These are phyloP conservation scores for Penicillium alfredii DNA, from an alignment of 495 filamentous ascomycete species.

Conservation along the genomic window DNA sequence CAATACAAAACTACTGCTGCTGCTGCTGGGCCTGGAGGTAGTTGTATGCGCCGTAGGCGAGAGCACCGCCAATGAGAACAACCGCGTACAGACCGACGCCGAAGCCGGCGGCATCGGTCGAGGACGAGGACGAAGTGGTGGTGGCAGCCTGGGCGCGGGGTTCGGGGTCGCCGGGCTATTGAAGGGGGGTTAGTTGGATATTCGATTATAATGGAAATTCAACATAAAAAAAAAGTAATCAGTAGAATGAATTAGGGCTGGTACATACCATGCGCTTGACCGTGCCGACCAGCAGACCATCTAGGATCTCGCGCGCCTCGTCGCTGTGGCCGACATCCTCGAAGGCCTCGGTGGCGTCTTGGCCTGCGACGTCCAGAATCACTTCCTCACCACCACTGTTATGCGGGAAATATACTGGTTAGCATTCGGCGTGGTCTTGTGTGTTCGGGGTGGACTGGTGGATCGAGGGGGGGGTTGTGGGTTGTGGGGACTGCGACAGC, in stretches of 20 bases:
- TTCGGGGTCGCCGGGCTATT: slow-evolving; percentile 77
- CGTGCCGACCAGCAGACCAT: slow-evolving; percentile 67
- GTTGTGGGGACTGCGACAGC: too few relatives aligned
- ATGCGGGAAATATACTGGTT: slow-evolving; percentile 4
- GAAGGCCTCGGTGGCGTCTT: slow-evolving; percentile 97
- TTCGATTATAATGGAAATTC: slow-evolving; percentile 1
- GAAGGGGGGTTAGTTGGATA: slow-evolving; percentile 6
- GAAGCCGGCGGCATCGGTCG: slow-evolving; percentile 45
- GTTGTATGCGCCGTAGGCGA: slow-evolving; percentile 81
- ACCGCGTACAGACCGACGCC: slow-evolving; percentile 80
- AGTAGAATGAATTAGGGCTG: too few relatives aligned
- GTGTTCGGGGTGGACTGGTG: neutral
- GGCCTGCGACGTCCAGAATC: slow-evolving; percentile 88
- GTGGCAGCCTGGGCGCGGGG: slow-evolving; percentile 55
- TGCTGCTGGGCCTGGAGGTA: slow-evolving; percentile 62
- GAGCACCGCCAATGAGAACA: slow-evolving; percentile 66
- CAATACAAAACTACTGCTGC: slow-evolving; percentile 26
- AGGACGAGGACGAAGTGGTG: slow-evolving; percentile 42
- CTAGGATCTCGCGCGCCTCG: slow-evolving; percentile 92
- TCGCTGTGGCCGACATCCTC: slow-evolving; percentile 99
- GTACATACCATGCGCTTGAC: slow-evolving; percentile 78
- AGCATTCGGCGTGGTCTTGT: slow-evolving; percentile 1
- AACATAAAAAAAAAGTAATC: slow-evolving; percentile 10
- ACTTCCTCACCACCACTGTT: slow-evolving; percentile 98
- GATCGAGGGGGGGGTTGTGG: neutral